These are phyloP conservation scores for Botrytis fabae DNA, from an alignment of 2,329 filamentous ascomycete species.

Conservation along the genomic window DNA sequence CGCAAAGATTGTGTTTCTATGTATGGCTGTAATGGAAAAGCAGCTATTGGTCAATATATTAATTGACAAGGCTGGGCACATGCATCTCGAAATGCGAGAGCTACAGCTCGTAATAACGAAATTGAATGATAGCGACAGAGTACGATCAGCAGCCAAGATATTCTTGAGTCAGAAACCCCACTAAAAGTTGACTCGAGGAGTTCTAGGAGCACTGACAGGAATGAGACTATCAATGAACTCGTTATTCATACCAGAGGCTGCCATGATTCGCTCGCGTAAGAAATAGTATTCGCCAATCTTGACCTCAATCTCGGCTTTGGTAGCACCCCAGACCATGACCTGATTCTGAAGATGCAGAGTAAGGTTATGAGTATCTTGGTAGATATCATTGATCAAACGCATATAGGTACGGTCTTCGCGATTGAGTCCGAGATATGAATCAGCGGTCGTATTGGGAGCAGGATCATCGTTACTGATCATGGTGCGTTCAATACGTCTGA, in stretches of 20 bases:
- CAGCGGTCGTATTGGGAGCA: background rate
- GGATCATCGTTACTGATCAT: constrained; percentile 6
- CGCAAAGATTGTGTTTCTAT: background rate
- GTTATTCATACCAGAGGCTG: constrained; percentile 12
- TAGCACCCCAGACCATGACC: constrained; percentile 1
- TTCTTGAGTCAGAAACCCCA: background rate
- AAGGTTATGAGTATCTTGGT: constrained; percentile 10
- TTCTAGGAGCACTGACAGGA: background rate
- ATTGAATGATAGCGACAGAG: background rate
- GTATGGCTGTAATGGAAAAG: background rate
- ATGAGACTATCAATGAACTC: constrained; percentile 3
- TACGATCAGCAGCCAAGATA: background rate
- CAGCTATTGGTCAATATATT: background rate
- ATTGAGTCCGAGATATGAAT: constrained; percentile 8
- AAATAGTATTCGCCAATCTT: constrained; percentile 12
- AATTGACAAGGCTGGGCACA: background rate
- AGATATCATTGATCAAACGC: constrained; percentile 16
- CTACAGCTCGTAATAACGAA: background rate
- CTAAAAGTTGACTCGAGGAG: constrained; percentile 16
- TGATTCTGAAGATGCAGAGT: constrained; percentile 16
- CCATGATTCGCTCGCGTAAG: constrained; percentile 12
- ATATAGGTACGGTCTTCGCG: constrained; percentile 6
- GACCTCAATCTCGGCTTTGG: constrained; percentile 5
- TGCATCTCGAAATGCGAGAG: background rate
- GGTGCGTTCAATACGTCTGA: background rate